phyloP scores from a whole-genome alignment of 805 yeast species.

The Torulaspora microellipsoides region DNA sequence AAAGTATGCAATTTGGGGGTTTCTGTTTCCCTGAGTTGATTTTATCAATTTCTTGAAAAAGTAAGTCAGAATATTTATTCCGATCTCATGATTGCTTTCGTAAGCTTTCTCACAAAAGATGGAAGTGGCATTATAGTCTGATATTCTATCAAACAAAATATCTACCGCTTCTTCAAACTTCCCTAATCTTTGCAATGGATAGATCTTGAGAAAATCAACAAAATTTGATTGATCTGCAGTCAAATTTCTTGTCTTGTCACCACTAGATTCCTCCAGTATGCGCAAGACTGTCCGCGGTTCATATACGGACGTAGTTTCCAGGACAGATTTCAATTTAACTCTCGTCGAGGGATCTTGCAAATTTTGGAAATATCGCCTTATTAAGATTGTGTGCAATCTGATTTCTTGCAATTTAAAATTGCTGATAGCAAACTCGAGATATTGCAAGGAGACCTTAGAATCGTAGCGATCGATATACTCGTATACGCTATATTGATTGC shows the following conservation, averaged over 20 bases:
- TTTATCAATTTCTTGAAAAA: conserved; percentile 38
- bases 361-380: conserved; percentile 40
- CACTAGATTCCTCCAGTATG: conserved; percentile 13
- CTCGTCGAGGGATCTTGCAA: conserved; percentile 22
- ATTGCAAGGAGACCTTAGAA: conserved; percentile 37
- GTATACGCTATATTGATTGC: conserved; percentile 51
- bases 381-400: conserved; percentile 42
- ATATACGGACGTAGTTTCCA: conserved; percentile 35
- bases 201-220: conserved; percentile 38
- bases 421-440: conserved; percentile 48
- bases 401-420: conserved; percentile 36
- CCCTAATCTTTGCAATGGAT: conserved; percentile 53
- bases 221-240: conserved; percentile 8
- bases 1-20: conserved; percentile 16
- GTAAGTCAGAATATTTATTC: conserved; percentile 39
- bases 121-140: conserved; percentile 56
- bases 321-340: conserved; percentile 35
- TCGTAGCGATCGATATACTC: conserved; percentile 42
- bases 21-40: conserved; percentile 31
- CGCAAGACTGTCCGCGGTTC: conserved; percentile 38
- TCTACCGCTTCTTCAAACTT: conserved; percentile 61
- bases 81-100: conserved; percentile 35
- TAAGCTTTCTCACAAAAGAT: conserved; percentile 53
- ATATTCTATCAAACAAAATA: conserved; percentile 52
- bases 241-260: not conserved